Percentiles rank a stretch among this genome's conserved stretches.
phyloP scores from a whole-genome alignment of 140 eudicot genomes.

The Anethum foeniculum region DNA sequence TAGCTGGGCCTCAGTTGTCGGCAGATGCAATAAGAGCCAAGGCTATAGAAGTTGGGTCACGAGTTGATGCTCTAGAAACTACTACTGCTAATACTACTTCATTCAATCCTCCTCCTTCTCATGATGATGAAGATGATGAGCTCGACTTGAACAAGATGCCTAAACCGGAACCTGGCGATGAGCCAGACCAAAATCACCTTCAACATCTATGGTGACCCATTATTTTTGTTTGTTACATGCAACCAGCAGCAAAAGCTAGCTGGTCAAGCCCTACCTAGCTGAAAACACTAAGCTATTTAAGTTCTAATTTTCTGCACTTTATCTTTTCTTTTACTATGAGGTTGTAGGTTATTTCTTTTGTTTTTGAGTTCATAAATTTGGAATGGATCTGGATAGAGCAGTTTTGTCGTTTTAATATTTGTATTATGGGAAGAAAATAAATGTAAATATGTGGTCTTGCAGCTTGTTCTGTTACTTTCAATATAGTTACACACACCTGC shows the following conservation, averaged over 20 bases:
- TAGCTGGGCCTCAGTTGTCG: constrained; percentile 31
- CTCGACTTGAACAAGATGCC: constrained; percentile 11
- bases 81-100: neutral
- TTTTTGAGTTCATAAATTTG: neutral
- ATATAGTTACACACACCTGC: neutral
- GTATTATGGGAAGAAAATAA: neutral
- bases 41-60: constrained; percentile 72
- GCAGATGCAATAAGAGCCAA: constrained; percentile 53
- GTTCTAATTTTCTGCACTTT: neutral
- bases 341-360: neutral
- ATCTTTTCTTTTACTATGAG: neutral
- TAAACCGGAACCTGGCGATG: constrained; percentile 8
- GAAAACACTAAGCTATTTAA: neutral
- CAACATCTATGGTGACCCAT: neutral
- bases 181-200: neutral
- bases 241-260: constrained; percentile 2
- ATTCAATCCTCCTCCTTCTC: neutral
- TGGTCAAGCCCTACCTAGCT: neutral
- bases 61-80: constrained; percentile 59
- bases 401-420: neutral
- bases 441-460: neutral
- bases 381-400: neutral
- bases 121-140: neutral
- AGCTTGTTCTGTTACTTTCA: neutral
- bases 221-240: neutral